phyloP scores from a whole-genome alignment of 2,329 filamentous ascomycete genomes.

The Talaromyces funiculosus region DNA sequence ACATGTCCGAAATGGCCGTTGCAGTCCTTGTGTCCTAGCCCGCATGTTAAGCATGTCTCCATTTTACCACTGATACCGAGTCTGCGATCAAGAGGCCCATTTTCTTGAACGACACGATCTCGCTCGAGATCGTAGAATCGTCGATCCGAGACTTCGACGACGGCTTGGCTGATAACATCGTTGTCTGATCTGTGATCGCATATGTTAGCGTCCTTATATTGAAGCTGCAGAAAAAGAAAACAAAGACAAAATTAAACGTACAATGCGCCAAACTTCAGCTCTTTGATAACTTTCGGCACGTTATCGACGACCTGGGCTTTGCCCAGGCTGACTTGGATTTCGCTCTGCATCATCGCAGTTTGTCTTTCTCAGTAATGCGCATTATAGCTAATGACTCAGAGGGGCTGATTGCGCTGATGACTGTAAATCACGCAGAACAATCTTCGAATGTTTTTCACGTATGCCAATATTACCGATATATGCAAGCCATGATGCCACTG shows the following conservation, averaged over 20 bases:
- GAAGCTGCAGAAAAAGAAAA: not conserved
- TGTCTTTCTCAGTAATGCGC: conserved; percentile 30
- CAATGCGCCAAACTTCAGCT: conserved; percentile 91
- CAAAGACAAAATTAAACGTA: conserved; percentile 37
- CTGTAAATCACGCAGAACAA: not conserved
- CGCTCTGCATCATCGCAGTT: conserved; percentile 34
- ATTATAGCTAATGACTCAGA: conserved; percentile 21
- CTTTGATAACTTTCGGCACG: conserved; percentile 84
- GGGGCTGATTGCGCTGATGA: not conserved
- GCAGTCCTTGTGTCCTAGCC: conserved; percentile 73
- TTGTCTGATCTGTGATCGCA: conserved; percentile 65
- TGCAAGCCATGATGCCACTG: not conserved
- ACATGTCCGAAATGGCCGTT: conserved; percentile 96
- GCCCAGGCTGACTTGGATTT: conserved; percentile 43
- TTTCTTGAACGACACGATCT: conserved; percentile 65
- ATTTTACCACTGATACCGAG: conserved; percentile 85
- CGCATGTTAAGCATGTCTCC: conserved; percentile 74
- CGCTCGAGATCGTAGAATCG: conserved; percentile 87
- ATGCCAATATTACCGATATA: no score
- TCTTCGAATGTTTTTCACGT: no score
- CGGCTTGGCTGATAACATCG: conserved; percentile 91
- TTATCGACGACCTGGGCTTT: conserved; percentile 90
- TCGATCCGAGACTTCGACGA: conserved; percentile 89
- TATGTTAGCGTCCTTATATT: conserved; percentile 4
- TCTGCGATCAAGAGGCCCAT: conserved; percentile 83